Conservation (phyloP, 148 eudicot species). For the Rhododendron henanense region DNA sequence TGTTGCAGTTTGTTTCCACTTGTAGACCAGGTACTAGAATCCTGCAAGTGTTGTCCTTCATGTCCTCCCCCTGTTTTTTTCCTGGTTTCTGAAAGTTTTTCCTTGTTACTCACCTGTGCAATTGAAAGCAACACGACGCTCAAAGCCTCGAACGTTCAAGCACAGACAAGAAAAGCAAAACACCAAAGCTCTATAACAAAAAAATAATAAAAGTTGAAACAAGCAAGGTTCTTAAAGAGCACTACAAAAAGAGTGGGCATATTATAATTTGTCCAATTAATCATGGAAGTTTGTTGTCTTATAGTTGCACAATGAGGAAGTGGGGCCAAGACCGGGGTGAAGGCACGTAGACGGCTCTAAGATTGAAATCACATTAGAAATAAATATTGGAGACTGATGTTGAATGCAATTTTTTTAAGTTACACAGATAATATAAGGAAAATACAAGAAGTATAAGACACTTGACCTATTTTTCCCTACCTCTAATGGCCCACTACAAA, state of each 20-base stretch:
- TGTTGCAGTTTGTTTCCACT: conserved; percentile 26
- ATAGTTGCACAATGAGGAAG: background rate
- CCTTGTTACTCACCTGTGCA: conserved; percentile 38
- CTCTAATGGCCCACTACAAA: background rate
- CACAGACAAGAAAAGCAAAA: background rate
- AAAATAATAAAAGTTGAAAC: background rate
- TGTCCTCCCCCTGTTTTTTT: conserved; percentile 22
- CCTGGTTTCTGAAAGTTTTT: conserved; percentile 21
- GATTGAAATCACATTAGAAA: background rate
- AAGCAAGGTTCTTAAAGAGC: background rate
- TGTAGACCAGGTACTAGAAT: conserved; percentile 35
- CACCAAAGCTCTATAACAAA: background rate
- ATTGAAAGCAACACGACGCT: conserved; percentile 18
- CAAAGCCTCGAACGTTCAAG: conserved; percentile 11
- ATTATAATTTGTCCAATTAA: background rate
- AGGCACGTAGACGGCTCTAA: background rate
- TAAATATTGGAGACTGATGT: background rate
- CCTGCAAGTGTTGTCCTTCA: conserved; percentile 28
- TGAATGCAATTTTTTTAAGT: background rate
- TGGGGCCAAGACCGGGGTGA: background rate
- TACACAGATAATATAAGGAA: background rate
- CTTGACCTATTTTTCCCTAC: background rate
- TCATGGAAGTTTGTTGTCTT: background rate
- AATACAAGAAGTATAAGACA: background rate
- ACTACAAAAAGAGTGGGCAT: background rate